Conservation (phyloP, 371 early-diverging fungal species). For the Encephalitozoon romaleae region DNA sequence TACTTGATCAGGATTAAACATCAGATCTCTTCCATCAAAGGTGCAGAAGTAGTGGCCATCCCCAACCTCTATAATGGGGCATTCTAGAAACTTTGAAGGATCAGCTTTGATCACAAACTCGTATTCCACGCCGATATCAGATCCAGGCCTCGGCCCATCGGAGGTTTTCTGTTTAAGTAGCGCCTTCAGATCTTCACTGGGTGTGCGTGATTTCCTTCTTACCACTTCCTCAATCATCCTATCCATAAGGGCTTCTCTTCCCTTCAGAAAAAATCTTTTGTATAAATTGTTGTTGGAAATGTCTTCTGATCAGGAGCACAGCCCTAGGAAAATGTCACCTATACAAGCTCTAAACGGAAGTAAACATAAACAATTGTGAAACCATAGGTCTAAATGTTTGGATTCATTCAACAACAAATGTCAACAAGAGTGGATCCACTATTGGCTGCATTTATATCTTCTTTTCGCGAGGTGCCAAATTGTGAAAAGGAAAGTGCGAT, state of each 20-base stretch:
- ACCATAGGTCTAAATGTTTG: neutral
- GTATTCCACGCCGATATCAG: neutral
- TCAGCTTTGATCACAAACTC: neutral
- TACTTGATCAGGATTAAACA: neutral
- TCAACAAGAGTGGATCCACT: neutral
- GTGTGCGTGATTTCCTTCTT: neutral
- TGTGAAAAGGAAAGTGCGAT: neutral
- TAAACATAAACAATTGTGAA: constrained; percentile 7
- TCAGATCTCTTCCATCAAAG: constrained; percentile 15
- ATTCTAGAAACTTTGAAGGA: neutral
- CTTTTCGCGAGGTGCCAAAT: neutral
- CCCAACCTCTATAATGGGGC: neutral
- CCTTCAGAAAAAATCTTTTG: constrained; percentile 3
- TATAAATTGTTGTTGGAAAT: neutral
- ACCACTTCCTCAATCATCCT: constrained; percentile 30
- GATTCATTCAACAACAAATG: neutral
- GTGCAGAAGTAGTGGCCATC: neutral
- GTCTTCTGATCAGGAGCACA: neutral
- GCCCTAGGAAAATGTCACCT: neutral
- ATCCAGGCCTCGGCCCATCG: neutral
- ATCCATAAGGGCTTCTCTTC: constrained; percentile 13
- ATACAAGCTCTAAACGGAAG: neutral
- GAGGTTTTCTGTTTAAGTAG: neutral
- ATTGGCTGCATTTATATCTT: constrained; percentile 13
- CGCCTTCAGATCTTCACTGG: neutral